Conservation (phyloP, 345 rosid genomes). For the Dipteronia sinensis region DNA sequence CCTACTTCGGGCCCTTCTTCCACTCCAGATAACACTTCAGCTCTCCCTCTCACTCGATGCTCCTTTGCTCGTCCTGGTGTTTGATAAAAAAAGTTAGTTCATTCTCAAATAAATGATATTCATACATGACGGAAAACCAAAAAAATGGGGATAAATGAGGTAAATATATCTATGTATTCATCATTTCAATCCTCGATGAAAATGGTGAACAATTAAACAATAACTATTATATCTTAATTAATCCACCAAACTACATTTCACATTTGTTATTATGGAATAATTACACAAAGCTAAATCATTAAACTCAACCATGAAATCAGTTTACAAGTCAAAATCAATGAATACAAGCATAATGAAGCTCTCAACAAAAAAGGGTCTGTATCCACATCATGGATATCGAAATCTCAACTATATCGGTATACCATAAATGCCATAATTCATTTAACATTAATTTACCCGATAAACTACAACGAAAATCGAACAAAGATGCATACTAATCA, state of each 20-base stretch:
- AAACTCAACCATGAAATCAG: background rate
- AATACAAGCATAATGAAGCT: background rate
- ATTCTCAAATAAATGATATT: background rate
- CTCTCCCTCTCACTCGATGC: background rate
- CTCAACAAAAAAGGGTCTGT: background rate
- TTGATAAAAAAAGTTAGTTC: background rate
- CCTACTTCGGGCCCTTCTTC: background rate
- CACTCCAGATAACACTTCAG: constrained; percentile 7
- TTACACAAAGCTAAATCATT: background rate
- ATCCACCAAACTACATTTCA: background rate
- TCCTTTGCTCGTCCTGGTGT: constrained; percentile 4
- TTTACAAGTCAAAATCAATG: background rate
- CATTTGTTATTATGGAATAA: background rate
- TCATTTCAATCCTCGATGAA: background rate
- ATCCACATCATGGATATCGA: background rate
- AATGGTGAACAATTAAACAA: background rate
- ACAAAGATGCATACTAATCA: background rate
- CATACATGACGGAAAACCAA: background rate
- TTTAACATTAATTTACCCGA: background rate
- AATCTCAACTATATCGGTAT: background rate
- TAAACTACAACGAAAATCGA: background rate
- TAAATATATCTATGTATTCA: background rate
- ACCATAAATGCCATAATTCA: background rate
- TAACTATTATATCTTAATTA: background rate
- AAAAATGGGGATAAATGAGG: background rate